Evolutionary conservation across 805 yeast genomes (phyloP), one percentile per base, ranked within the genome.

Genomic region (Tetrapisispora phaffii): DNA sequence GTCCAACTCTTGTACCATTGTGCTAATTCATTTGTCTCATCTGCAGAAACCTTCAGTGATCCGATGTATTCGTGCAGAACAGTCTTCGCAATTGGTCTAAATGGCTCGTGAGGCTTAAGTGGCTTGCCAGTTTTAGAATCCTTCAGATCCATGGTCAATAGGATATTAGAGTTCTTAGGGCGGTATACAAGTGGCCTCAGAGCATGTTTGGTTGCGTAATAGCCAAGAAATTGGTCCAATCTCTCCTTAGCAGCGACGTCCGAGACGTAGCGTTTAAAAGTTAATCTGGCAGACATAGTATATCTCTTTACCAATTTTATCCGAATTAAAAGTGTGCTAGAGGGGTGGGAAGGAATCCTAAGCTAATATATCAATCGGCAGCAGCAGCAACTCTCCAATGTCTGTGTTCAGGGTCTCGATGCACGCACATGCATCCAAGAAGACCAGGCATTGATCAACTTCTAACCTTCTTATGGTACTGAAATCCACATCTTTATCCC

Each of bases 111-210:
- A 20, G 74, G 71, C 4, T 56, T 55, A 15, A 68, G 46, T 42
- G 65, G 64, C 21, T 53, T 47, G 38, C 61, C 59, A 0, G 66
- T 60, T 2, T 48, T 56, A 6, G 65, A 63, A 48, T 70, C 70
- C 56, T 66, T 67, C 29, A 68, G 38, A 48, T 68, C 72, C 65
- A 68, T 63, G 10, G 69, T 59, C 33, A 68, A 44, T 35, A 70
- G 51, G 41, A 53, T 62, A 24, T 66, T 59, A 2, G 70, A 62
- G 49, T 70, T 69, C 44, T 60, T 67, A 32, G 66, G 63, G 53
- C 72, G 65, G 52, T 70, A 70, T 22, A 70, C 65, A 39, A 63
- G 56, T 6, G 71, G 69, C 55, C 65, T 67, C 26, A 67, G 42
- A 2, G 55, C 46, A 36, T 54, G 59, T 24, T 59, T 55, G 2